Evolutionary conservation across 108 stramenopile genomes (phyloP), one percentile per base, ranked within the genome.

Genomic region (Pinguiococcus pyrenoidosus): DNA sequence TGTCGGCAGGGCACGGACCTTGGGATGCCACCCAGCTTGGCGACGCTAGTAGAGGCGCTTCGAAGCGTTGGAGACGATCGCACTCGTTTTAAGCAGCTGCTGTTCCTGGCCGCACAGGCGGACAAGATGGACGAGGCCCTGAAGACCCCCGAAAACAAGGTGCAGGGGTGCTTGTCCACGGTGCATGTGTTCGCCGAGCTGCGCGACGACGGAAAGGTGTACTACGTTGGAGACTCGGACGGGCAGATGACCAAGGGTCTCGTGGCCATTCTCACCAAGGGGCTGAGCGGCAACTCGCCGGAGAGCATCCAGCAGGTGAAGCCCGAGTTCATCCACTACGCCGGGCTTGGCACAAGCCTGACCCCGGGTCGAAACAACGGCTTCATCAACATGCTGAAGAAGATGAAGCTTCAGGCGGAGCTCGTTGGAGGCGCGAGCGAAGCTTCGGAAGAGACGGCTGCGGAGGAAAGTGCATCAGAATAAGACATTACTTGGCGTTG

Each of bases 281-380:
- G 69, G 5, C 34, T 73, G 4, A 57, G 54, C 2, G 70, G 70
- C 13, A 60, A 52, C 46, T 23, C 54, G 5, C 9, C 59, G 4
- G 55, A 62, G 34, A 62, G 62, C 2, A 71, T 73, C 23, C 66
- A 65, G 75, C 54, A 54, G 21, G 79, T 89, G 2, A 76, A 87
- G 49, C 88, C 92, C 2, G 56, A 71, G 54, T 95, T 95, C 51
- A 83, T 95, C 49, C 58, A 81, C 39, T 59, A 53, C 9, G 85
- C 88, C 14, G 78, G 81, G 21, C 83, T 96, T 44, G 78, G 79
- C 20, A 77, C 84, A 40, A 77, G 75, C 25, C 62, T 96, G 39
- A 96, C 94, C 3, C 66, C 66, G 13, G 66, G 64, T 13, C 66
- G 94, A 36, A 96, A 96, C 68, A 96, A 96, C 71, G 94, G 94